A percentile compares a stretch with the other conserved stretches of the same genome.
Evolutionary conservation across 768 basidiomycete species (phyloP).

Genomic region (Panellus pusillus): DNA sequence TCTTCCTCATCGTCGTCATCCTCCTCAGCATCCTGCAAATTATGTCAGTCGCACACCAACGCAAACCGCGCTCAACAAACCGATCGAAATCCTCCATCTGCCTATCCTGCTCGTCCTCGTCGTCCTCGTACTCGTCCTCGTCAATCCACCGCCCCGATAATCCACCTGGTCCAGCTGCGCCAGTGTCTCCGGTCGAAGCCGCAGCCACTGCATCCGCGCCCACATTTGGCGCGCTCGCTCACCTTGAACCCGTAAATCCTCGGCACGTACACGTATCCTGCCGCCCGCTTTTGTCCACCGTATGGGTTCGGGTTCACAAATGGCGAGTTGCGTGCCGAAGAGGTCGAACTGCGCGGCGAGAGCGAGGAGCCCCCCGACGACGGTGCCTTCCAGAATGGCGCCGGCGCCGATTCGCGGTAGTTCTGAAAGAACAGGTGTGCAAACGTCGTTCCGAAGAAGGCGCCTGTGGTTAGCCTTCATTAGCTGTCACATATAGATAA

Average conservation of each 20-base stretch:
- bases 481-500: constrained; percentile 1
- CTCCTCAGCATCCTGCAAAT: constrained; percentile 48
- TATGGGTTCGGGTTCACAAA: constrained; percentile 88
- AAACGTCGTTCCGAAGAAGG: constrained; percentile 99
- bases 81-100: constrained; percentile 87
- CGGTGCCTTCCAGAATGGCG: constrained; percentile 85
- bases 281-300: constrained; percentile 86
- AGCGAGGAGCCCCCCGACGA: constrained; percentile 57
- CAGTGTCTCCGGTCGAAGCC: constrained; percentile 78
- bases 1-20: constrained; percentile 64
- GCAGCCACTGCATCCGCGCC: constrained; percentile 96
- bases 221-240: constrained; percentile 90
- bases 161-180: constrained; percentile 87
- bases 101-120: constrained; percentile 70
- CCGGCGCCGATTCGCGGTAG: constrained; percentile 92
- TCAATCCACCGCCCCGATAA: constrained; percentile 85
- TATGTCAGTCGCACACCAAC: constrained; percentile 1
- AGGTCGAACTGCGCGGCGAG: constrained; percentile 53
- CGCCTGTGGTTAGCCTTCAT: constrained; percentile 52
- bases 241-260: constrained; percentile 98
- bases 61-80: constrained; percentile 40
- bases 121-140: constrained; percentile 59
- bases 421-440: constrained; percentile 97
- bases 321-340: constrained; percentile 43
- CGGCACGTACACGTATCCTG: constrained; percentile 84